phyloP scores from a whole-genome alignment of 2,329 filamentous ascomycete genomes.

The Xylariaceae sp. region DNA sequence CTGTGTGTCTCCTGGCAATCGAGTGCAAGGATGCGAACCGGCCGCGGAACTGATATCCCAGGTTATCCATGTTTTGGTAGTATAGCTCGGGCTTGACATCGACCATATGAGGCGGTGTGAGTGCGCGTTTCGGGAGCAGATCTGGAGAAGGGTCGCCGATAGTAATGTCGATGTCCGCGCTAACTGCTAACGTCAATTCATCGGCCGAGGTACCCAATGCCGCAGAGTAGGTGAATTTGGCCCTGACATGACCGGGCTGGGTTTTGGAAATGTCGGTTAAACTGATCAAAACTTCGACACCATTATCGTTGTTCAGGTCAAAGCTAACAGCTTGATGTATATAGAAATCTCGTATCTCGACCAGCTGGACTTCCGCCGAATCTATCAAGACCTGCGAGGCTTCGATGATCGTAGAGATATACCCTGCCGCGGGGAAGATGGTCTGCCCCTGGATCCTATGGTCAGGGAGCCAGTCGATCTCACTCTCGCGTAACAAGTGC shows the following conservation, averaged over 20 bases:
- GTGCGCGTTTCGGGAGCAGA: conserved; percentile 1
- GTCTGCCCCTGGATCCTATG: conserved; percentile 26
- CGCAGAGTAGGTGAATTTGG: conserved; percentile 13
- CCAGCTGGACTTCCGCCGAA: not conserved
- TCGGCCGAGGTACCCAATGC: not conserved
- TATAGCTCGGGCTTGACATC: conserved; percentile 19
- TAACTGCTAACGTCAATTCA: not conserved
- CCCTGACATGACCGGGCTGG: not conserved
- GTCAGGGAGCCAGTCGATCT: conserved; percentile 25
- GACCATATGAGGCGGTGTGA: conserved; percentile 10
- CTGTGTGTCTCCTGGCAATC: not conserved
- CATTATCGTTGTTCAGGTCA: conserved; percentile 9
- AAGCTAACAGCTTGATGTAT: conserved; percentile 27
- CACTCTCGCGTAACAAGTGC: conserved; percentile 7
- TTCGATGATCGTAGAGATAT: conserved; percentile 25
- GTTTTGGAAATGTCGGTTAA: conserved; percentile 2
- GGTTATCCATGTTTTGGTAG: conserved; percentile 8
- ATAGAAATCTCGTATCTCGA: conserved; percentile 25
- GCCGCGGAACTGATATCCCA: conserved; percentile 24
- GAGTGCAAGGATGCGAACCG: conserved; percentile 10
- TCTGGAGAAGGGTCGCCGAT: not conserved
- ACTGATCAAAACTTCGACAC: conserved; percentile 20
- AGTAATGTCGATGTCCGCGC: conserved; percentile 6
- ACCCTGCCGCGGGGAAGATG: conserved; percentile 30
- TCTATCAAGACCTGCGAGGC: conserved; percentile 10